Evolutionary conservation across 148 eudicot genomes (phyloP).

Genomic region (Pharnaceum exiguum): DNA sequence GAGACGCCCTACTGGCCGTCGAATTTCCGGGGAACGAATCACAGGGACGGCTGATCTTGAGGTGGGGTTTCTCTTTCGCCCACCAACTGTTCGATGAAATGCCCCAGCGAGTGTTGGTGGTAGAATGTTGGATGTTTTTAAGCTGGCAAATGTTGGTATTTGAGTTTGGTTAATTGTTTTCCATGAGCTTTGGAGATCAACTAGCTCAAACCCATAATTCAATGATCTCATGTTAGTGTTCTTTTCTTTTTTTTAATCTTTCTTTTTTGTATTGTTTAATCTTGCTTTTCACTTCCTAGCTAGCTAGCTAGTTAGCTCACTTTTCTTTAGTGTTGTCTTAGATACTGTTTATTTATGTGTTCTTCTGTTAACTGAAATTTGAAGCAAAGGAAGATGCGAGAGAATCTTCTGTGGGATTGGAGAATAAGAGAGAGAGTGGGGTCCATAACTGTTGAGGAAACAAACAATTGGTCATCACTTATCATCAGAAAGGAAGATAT

Average conservation of each 20-base stretch:
- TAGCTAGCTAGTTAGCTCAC: no score
- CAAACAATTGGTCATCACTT: constrained; percentile 19
- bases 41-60: constrained; percentile 35
- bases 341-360: neutral
- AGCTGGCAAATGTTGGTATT: constrained; percentile 40
- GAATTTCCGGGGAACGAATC: constrained; percentile 53
- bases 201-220: constrained; percentile 56
- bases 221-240: constrained; percentile 52
- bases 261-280: neutral
- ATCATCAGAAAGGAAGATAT: no score
- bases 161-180: constrained; percentile 42
- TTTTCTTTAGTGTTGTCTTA: neutral
- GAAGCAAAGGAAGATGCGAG: constrained; percentile 17
- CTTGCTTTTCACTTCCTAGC: neutral
- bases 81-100: constrained; percentile 65
- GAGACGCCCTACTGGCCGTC: constrained; percentile 64
- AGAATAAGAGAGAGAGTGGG: constrained; percentile 26
- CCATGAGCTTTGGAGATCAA: constrained; percentile 75
- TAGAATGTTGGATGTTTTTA: constrained; percentile 16
- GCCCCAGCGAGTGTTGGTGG: constrained; percentile 52
- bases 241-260: neutral
- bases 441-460: constrained; percentile 17
- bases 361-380: neutral
- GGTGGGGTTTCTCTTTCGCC: constrained; percentile 26
- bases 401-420: constrained; percentile 32